Evolutionary conservation across 2,329 filamentous ascomycete genomes (phyloP), one percentile per base, ranked within the genome.

Genomic region (Periglandula ipomoeae): DNA sequence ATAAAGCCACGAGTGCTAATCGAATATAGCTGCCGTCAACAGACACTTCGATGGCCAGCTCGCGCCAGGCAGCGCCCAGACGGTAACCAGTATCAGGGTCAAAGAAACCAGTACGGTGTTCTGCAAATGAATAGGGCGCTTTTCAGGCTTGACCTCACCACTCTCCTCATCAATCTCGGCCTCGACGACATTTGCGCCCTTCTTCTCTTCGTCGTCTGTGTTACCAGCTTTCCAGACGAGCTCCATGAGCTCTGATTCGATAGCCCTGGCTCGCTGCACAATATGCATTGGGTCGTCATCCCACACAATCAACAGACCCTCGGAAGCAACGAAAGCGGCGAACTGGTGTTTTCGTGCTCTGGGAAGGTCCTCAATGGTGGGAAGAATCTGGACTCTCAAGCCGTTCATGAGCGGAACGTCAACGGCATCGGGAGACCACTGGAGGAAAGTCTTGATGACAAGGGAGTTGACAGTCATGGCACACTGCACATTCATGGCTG

Each of bases 401-500:
- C 85, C 85, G 61, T 89, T 87, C 69, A 81, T 81, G 46, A 90
- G 67, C 1, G 86, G 86, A 10, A 90, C 84, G 57, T 89, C 84
- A 19, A 85, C 76, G 2, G 84, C 84, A 50, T 85, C 78, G 2
- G 84, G 84, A 2, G 82, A 81, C 78, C 79, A 87, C 49, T 83
- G 75, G 7, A 90, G 70, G 57, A 89, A 89, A 0, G 84, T 85
- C 68, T 85, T 87, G 66, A 90, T 87, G 51, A 89, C 82, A 55
- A 85, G 71, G 0, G 86, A 89, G 63, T 87, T 89, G 53, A 89
- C 81, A 0, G 85, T 90, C 82, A 90, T 88, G 45, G 84, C 84
- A 58, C 81, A 85, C 80, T 83, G 81, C 44, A 88, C 76, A 59
- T 89, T 89, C 55, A 89, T 74, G n/a, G 78, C 74, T 8, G 76